Base-by-base conservation (phyloP, 1,284 basidiomycete species). In the Ganoderma resinaceum region DNA sequence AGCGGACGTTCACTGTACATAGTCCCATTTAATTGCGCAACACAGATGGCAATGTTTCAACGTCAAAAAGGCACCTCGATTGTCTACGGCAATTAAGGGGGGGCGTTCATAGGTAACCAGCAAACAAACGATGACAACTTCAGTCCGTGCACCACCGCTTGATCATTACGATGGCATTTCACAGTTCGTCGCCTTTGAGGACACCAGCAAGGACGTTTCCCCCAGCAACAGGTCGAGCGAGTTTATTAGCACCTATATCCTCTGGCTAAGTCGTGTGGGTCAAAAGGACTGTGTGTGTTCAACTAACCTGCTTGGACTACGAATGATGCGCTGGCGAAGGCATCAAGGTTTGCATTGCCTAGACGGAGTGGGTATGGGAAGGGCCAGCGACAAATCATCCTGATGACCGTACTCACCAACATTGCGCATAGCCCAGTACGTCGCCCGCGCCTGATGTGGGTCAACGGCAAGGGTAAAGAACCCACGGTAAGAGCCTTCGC, bases 361-460 rank as follows among this genome's bases (percentile, higher is more conserved):
- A 61, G 9, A 9, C 12, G 1, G n/a, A 43, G n/a, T 5, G 11
- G 46, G 14, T 11, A 37, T n/a, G 33, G 14, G 18, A 31, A 31
- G 12, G 20, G 18, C 6, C 33, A 37, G 11, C 20, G 11, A 58
- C 33, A 20, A 37, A 18, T 31, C 3, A n/a, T n/a, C 2, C 12
- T 31, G 8, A 23, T 23, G 20, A 37, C 20, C 6, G 3, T 37
- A 79, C 84, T 70, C 72, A 82, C 85, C 84, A 69, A 86, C 82
- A 77, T 89, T 84, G 26, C 78, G 76, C 85, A 90, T 89, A 5
- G 86, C 89, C 70, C 86, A 90, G 78, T 86, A 91, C 49, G 87
- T 85, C 26, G 88, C 87, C 55, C 82, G 85, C 63, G 86, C 76
- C 37, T 82, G 80, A 8, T 83, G 69, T 14, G 86, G 74, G 67